Conservation (phyloP, 1,139 yeast species). For the Geotrichum restrictum region DNA sequence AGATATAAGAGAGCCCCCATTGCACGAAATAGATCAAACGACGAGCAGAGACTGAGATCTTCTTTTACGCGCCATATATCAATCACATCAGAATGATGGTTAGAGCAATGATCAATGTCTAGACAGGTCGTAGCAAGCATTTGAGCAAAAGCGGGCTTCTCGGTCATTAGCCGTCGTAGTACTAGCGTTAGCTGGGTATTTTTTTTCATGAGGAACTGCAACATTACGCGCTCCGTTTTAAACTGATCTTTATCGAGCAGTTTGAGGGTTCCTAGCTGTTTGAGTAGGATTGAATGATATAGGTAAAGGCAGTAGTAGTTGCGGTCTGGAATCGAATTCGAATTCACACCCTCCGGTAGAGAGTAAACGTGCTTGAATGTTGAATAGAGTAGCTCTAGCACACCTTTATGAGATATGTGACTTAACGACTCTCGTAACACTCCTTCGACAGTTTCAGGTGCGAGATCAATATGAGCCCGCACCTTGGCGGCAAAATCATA, state of each 20-base stretch:
- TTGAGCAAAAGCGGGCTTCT: conserved; percentile 18
- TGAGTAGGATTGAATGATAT: conserved; percentile 17
- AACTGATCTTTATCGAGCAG: conserved; percentile 26
- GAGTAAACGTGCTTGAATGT: conserved; percentile 13
- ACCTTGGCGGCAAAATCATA: conserved; percentile 18
- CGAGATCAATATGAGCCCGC: conserved; percentile 8
- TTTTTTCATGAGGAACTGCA: conserved; percentile 10
- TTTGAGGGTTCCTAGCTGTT: conserved; percentile 29
- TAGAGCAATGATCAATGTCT: conserved; percentile 21
- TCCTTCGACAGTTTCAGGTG: conserved; percentile 8
- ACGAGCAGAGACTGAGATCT: conserved; percentile 16
- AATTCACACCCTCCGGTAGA: not conserved
- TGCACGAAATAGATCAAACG: conserved; percentile 34
- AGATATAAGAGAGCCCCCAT: conserved; percentile 45
- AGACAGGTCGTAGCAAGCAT: conserved; percentile 25
- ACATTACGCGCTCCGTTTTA: conserved; percentile 23
- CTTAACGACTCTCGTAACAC: conserved; percentile 11
- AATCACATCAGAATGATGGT: conserved; percentile 11
- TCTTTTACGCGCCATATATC: conserved; percentile 25
- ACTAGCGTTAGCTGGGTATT: conserved; percentile 2
- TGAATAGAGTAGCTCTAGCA: conserved; percentile 17
- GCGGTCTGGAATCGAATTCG: conserved; percentile 3
- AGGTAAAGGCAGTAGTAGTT: conserved; percentile 10
- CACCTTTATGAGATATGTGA: conserved; percentile 9
- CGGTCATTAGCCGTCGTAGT: conserved; percentile 13